These are phyloP conservation scores for Solanum pennellii DNA, from an alignment of 257 asterid species.

Conservation along the genomic window DNA sequence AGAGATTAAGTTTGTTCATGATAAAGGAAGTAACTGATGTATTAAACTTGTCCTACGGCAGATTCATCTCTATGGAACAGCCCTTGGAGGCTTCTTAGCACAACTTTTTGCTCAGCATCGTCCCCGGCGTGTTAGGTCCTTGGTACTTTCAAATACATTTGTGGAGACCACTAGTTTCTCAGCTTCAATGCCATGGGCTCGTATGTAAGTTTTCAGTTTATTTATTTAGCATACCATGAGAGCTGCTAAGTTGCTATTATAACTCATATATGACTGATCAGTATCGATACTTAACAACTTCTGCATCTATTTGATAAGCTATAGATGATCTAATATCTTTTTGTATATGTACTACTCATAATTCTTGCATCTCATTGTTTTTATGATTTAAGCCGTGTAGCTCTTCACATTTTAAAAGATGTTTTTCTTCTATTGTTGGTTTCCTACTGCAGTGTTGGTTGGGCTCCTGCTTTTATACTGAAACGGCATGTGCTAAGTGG, in stretches of 20 bases:
- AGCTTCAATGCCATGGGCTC: conserved; percentile 98
- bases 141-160: conserved; percentile 89
- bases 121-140: conserved; percentile 86
- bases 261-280: neutral
- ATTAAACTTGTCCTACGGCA: conserved; percentile 15
- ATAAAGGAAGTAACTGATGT: neutral
- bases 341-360: neutral
- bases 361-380: neutral
- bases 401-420: neutral
- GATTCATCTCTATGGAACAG: conserved; percentile 92
- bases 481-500: conserved; percentile 85
- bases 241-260: neutral
- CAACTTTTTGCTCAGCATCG: conserved; percentile 96
- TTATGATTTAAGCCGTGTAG: neutral
- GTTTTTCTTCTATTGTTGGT: conserved; percentile 10
- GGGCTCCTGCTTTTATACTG: conserved; percentile 88
- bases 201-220: conserved; percentile 46
- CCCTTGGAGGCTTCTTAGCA: conserved; percentile 98
- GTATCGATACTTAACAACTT: neutral
- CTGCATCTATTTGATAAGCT: neutral
- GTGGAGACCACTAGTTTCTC: conserved; percentile 82
- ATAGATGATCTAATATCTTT: neutral
- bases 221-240: neutral
- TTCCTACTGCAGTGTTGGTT: conserved; percentile 64
- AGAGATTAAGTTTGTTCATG: neutral